These are phyloP conservation scores for Boletus rubropictus DNA, from an alignment of 768 basidiomycete genomes.

Conservation along the genomic window DNA sequence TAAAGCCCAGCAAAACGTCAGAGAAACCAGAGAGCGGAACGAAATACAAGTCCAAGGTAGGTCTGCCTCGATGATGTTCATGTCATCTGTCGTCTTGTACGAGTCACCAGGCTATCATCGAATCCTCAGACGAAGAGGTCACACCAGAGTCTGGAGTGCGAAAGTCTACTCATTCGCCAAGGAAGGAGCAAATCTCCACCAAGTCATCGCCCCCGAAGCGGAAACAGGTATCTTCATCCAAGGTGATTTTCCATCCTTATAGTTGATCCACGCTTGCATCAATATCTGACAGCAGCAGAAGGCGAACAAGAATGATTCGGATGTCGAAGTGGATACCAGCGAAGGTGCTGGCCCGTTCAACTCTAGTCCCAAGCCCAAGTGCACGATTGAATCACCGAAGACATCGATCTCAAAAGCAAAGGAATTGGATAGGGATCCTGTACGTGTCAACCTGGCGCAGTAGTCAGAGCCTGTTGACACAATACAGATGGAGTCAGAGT, in stretches of 20 bases:
- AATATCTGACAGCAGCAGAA: neutral
- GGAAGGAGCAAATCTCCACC: conserved; percentile 2
- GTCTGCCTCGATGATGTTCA: neutral
- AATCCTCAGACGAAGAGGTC: conserved; percentile 27
- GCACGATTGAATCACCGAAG: conserved; percentile 1
- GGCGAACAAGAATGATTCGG: conserved; percentile 2
- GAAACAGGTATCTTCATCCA: conserved; percentile 7
- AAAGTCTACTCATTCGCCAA: conserved; percentile 4
- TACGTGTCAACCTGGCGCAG: conserved; percentile 8
- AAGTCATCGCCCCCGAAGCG: conserved; percentile 9
- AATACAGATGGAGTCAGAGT: conserved; percentile 37
- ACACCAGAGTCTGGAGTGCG: conserved; percentile 2
- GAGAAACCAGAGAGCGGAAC: conserved; percentile 19
- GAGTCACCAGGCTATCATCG: conserved; percentile 20
- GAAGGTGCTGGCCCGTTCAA: conserved; percentile 10
- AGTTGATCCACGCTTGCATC: neutral
- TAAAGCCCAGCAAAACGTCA: conserved; percentile 6
- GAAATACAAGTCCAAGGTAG: conserved; percentile 26
- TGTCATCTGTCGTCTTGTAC: neutral
- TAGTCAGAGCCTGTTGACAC: conserved; percentile 20
- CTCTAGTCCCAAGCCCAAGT: conserved; percentile 4
- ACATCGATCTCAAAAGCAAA: conserved; percentile 4
- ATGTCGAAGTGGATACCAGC: conserved; percentile 8
- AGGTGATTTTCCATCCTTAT: neutral
- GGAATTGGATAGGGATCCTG: conserved; percentile 12